Base-by-base conservation (phyloP, 305 asterid genomes). In the Rubia peregrina region DNA sequence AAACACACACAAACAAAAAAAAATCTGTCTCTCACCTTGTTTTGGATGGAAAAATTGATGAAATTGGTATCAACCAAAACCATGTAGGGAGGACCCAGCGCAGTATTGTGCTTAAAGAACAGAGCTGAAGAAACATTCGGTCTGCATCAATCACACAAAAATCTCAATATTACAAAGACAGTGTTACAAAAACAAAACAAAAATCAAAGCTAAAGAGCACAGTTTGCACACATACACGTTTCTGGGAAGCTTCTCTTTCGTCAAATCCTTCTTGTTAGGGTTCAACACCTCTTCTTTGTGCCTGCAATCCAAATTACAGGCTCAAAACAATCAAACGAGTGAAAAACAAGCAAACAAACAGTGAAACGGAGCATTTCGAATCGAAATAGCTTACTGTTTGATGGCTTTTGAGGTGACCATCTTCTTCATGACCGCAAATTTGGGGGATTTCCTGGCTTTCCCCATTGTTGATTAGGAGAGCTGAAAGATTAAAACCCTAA, bases 31-130 rank as follows among this genome's bases (percentile, higher is more conserved):
- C 97, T 81, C 76, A 90, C 99, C 75, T 95, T 95, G 69, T 95
- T 95, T 75, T 91, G 98, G 76, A 95, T 95, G 79, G 99, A 95
- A 86, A 88, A 88, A 81, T 95, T 95, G 70, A 95, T 95, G 80
- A 95, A 91, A 82, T 95, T 95, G 71, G 99, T 95, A 87, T 95
- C 99, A 41, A 95, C 94, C 81, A 95, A 73, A 74, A 95, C 96
- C 65, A 85, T 84, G 53, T 95, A 95, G 0, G 99, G 99, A 12
- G 97, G 99, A 43, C 98, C 99, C 82, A 95, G 72, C 0, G 97
- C 99, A 61, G 98, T 84, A 82, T 95, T 95, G 75, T 95, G 81
- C 82, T 72, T 82, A 88, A 91, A 91, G 83, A 80, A 95, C 36
- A 95, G 93, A 1, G 99, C 96, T 43, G 98, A 88, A 0, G 98